Conservation (phyloP, 805 yeast species). For the Wickerhamomyces mucosus region DNA sequence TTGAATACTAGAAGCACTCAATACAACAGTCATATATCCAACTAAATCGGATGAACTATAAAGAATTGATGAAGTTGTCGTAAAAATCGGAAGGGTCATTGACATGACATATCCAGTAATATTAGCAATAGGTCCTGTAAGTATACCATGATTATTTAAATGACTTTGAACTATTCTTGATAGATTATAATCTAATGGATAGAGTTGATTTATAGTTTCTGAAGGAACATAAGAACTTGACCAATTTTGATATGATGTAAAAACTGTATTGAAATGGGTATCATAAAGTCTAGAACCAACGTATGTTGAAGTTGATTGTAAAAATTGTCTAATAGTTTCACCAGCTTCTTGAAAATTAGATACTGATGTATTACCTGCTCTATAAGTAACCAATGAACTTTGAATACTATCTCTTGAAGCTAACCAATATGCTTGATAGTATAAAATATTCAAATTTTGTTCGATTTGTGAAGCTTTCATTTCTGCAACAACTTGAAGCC, state of each 20-base stretch:
- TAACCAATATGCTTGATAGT: conserved; percentile 62
- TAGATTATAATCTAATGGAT: conserved; percentile 38
- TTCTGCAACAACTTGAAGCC: conserved; percentile 70
- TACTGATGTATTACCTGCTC: conserved; percentile 62
- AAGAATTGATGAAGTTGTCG: conserved; percentile 64
- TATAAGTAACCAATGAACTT: conserved; percentile 46
- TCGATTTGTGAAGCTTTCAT: conserved; percentile 71
- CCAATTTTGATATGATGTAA: conserved; percentile 31
- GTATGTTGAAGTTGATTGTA: conserved; percentile 54
- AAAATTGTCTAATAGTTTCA: conserved; percentile 46
- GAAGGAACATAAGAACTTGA: conserved; percentile 26
- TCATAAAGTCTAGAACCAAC: conserved; percentile 63
- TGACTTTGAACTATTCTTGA: conserved; percentile 34
- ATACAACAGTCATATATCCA: conserved; percentile 60
- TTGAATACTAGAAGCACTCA: conserved; percentile 35
- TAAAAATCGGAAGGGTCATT: conserved; percentile 65
- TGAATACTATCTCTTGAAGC: conserved; percentile 53
- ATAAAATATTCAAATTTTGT: conserved; percentile 53
- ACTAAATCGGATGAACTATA: conserved; percentile 37
- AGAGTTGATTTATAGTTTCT: conserved; percentile 27
- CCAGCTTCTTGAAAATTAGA: conserved; percentile 37
- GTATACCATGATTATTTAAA: conserved; percentile 32
- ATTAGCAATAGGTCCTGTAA: conserved; percentile 60
- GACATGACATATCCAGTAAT: conserved; percentile 47
- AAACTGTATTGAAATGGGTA: conserved; percentile 39